These are phyloP conservation scores for Gastrolobium bilobum DNA, from an alignment of 306 rosid genomes.

Conservation along the genomic window DNA sequence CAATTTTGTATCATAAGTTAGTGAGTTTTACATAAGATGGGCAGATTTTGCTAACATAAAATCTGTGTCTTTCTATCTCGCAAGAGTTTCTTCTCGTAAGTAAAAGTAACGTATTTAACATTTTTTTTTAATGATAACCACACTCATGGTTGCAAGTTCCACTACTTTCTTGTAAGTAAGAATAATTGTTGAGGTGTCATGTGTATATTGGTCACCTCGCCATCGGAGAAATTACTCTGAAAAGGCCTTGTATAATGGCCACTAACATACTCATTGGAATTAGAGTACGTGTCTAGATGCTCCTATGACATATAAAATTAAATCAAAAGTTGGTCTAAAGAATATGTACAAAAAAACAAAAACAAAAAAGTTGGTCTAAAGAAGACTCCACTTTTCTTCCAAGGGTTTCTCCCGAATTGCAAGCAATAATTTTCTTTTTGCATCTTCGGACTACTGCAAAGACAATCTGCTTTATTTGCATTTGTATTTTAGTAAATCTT, in stretches of 20 bases:
- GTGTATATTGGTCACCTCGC: conserved; percentile 44
- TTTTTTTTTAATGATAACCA: neutral
- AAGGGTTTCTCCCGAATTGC: conserved; percentile 37
- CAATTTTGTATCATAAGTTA: too few relatives aligned
- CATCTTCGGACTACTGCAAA: conserved; percentile 33
- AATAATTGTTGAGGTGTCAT: conserved; percentile 40
- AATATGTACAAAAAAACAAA: neutral
- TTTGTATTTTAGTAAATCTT: conserved; percentile 30
- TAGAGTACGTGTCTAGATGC: conserved; percentile 29
- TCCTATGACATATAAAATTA: conserved; percentile 14
- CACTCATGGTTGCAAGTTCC: conserved; percentile 29
- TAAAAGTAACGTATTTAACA: neutral
- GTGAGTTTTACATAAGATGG: too few relatives aligned
- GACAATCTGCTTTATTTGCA: conserved; percentile 47
- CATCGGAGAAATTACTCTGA: conserved; percentile 53
- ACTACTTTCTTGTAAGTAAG: conserved; percentile 47
- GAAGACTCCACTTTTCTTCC: conserved; percentile 46
- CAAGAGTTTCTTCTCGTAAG: too few relatives aligned
- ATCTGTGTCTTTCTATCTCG: too few relatives aligned
- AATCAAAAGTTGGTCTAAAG: conserved; percentile 14
- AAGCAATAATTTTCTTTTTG: neutral
- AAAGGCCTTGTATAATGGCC: conserved; percentile 33
- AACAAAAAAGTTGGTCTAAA: conserved; percentile 1
- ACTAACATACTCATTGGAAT: conserved; percentile 6
- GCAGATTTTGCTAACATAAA: too few relatives aligned